Evolutionary conservation across 108 stramenopile species (phyloP), one percentile per base, ranked within the genome.

Genomic region (Asterionellopsis glacialis): DNA sequence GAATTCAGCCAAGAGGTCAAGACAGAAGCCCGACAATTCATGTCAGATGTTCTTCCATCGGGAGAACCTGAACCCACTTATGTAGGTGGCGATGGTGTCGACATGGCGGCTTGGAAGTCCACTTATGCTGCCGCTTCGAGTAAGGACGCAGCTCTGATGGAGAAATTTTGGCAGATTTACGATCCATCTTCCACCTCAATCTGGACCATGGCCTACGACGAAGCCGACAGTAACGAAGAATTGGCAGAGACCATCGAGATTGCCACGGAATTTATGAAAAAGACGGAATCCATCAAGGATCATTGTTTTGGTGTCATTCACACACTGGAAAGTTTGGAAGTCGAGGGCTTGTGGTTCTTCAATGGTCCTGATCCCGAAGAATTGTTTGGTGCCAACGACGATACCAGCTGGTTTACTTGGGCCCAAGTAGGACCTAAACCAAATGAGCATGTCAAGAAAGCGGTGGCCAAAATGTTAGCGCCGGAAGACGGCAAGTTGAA

Each of bases 121-220:
- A 33, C 33, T 2, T 33, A 33, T 7, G 7, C 2, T 7, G 33
- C 33, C 33, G 33, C 33, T 7, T 5, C 2, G 2, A 33, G 7
- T 33, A 33, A 33, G 7, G 33, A 33, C 7, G 33, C 2, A 7
- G 33, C 7, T 33, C 7, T 33, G 33, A 33, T 33, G 33, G 33
- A 55, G 39, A 12, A 55, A 23, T 55, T 44, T 22, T 65, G 64
- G 64, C 21, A 16, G 0, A 25, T 47, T 7, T 57, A 65, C n/a
- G 64, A 65, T 40, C 25, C 42, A 10, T 25, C 18, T 6, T 24
- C 22, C 0, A 58, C 64, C 26, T 65, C 64, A 12, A 58, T 65
- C 27, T 65, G 64, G 64, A 58, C 16, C 13, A 65, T 65, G 64
- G 42, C 25, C 4, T 65, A 65, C 57, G 64, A 65, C 44, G 64